A percentile compares a stretch with the other conserved stretches of the same genome.
phyloP scores from a whole-genome alignment of 176 grass and related monocot species.

The Cenchrus purpureus region DNA sequence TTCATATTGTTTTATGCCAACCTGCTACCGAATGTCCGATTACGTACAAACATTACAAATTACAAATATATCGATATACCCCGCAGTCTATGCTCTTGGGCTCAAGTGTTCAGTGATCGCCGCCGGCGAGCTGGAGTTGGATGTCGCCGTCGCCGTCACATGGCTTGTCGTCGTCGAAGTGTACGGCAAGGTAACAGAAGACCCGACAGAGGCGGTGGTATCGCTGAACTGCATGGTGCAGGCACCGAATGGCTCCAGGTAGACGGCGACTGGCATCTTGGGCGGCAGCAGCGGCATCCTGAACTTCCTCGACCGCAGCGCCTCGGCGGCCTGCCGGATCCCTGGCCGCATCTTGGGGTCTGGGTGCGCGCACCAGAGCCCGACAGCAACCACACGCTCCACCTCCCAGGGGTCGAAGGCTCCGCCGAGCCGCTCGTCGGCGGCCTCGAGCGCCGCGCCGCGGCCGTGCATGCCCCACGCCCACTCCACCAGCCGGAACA shows the following conservation, averaged over 20 bases:
- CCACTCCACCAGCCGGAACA: constrained; percentile 43
- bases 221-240: not conserved
- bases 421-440: constrained; percentile 25
- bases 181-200: not conserved
- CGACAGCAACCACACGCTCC: constrained; percentile 46
- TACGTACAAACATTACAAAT: no score
- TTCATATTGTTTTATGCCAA: no score
- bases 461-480: constrained; percentile 22
- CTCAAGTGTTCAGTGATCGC: not conserved
- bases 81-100: not conserved
- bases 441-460: constrained; percentile 33
- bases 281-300: constrained; percentile 52
- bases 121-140: not conserved
- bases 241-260: constrained; percentile 24
- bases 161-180: constrained; percentile 13
- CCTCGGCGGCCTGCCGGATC: constrained; percentile 45
- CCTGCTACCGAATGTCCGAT: no score
- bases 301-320: constrained; percentile 46
- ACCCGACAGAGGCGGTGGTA: not conserved
- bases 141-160: not conserved
- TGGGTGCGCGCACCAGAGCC: constrained; percentile 71
- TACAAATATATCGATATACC: not conserved
- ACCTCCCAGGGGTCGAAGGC: constrained; percentile 34
- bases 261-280: constrained; percentile 50
- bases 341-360: constrained; percentile 46